Evolutionary conservation across 2,329 filamentous ascomycete species (phyloP).

Genomic region (Colletotrichum sublineola): DNA sequence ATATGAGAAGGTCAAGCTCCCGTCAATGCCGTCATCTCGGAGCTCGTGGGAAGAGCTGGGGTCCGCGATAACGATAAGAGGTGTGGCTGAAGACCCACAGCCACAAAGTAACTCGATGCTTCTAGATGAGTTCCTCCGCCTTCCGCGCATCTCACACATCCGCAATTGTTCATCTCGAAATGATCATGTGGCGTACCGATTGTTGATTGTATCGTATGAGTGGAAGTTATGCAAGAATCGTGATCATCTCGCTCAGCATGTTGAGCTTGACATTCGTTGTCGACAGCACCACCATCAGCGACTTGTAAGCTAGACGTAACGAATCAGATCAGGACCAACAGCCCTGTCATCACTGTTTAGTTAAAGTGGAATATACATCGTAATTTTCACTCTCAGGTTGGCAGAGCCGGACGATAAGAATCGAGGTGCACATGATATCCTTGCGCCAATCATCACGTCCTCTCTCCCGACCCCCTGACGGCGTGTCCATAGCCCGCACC

Average conservation of each 20-base stretch:
- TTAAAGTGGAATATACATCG: not conserved
- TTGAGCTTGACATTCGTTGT: not conserved
- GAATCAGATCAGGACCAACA: not conserved
- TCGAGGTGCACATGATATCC: not conserved
- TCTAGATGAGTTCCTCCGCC: not conserved
- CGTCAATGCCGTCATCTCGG: constrained; percentile 28
- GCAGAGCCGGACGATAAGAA: not conserved
- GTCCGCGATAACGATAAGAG: constrained; percentile 37
- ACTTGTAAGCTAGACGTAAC: not conserved
- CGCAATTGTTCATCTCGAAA: not conserved
- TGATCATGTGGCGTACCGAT: not conserved
- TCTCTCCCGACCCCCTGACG: not conserved
- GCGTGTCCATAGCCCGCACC: not conserved
- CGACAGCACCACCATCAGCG: not conserved
- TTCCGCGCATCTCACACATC: not conserved
- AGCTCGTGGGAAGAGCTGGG: constrained; percentile 9
- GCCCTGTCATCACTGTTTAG: not conserved
- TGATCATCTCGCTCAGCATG: not conserved
- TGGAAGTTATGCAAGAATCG: not conserved
- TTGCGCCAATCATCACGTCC: not conserved
- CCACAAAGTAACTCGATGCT: constrained; percentile 8
- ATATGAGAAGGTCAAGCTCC: not conserved
- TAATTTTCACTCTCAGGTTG: not conserved
- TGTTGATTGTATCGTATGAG: not conserved
- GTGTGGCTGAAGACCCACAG: constrained; percentile 3